Base-by-base conservation (phyloP, 768 basidiomycete species). In the Xanthoconium purpureum region DNA sequence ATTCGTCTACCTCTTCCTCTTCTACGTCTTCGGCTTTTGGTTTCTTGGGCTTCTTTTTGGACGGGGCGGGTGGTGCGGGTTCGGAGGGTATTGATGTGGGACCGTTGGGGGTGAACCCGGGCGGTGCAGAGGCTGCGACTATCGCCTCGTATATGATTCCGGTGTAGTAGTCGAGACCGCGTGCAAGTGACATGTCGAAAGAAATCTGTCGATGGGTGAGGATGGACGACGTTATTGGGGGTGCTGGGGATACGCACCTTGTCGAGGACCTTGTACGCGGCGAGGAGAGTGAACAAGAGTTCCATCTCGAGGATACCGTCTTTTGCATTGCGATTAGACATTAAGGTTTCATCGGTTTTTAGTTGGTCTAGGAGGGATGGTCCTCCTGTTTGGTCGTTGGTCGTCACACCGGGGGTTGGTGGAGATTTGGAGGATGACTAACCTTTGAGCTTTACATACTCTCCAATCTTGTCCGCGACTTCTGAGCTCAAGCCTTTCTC, bases 101-200 rank as follows among this genome's bases (percentile, higher is more conserved):
- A 1, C 81, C 80, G 61, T 82, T 78, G 48, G 83, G 74, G 33
- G 75, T 62, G 75, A 93, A 85, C 3, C 85, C 86, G 0, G 96
- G 95, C 2, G 96, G 94, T 0, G 95, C 95, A 10, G 95, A 98
- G 2, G 87, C 91, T 66, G 92, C 94, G 39, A 94, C 91, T 58
- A 91, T 83, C 42, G 93, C 97, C 74, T 99, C 96, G 74, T 96
- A 98, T 70, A 98, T 98, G 65, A 99, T 87, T 17, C 97, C 97
- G 2, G 96, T 99, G 74, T 99, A 98, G 74, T 99, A 98, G 72
- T 98, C 97, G 20, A 98, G 81, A 38, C 96, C 96, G 33, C 96
- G 88, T n/a, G 96, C 96, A 14, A 99, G 84, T 3, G 94, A 97
- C 61, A 98, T 82, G 72, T 99, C 96, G 68, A 99, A 98, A 3